Conservation (phyloP, 495 filamentous ascomycete species). For the Monascus purpureus region DNA sequence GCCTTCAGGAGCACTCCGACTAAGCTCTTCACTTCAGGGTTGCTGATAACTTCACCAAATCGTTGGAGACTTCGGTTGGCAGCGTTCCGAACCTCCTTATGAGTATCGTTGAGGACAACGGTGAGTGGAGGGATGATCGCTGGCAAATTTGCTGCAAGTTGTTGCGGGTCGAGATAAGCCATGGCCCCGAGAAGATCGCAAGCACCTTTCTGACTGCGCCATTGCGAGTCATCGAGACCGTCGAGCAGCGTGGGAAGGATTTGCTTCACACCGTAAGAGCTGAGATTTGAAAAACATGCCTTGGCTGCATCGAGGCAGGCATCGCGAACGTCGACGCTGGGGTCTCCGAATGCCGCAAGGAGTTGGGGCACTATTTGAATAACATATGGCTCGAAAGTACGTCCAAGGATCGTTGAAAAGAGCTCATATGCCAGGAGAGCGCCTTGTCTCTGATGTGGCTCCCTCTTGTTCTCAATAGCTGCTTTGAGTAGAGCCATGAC, state of each 20-base stretch:
- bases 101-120: slow-evolving; percentile 85
- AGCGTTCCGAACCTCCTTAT: slow-evolving; percentile 85
- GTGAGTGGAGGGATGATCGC: slow-evolving; percentile 95
- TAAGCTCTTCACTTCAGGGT: slow-evolving; percentile 85
- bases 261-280: slow-evolving; percentile 89
- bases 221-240: slow-evolving; percentile 87
- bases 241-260: slow-evolving; percentile 85
- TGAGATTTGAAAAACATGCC: slow-evolving; percentile 81
- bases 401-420: slow-evolving; percentile 68
- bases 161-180: slow-evolving; percentile 93
- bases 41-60: slow-evolving; percentile 96
- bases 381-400: slow-evolving; percentile 88
- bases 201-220: slow-evolving; percentile 96
- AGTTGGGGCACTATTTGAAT: slow-evolving; percentile 91
- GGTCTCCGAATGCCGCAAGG: slow-evolving; percentile 77
- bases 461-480: slow-evolving; percentile 84
- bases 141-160: slow-evolving; percentile 79
- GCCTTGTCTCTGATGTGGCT: slow-evolving; percentile 74
- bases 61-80: slow-evolving; percentile 93
- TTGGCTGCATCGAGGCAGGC: slow-evolving; percentile 87
- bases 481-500: slow-evolving; percentile 66
- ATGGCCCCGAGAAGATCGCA: slow-evolving; percentile 93
- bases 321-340: slow-evolving; percentile 77
- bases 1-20: slow-evolving; percentile 89
- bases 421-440: slow-evolving; percentile 85